phyloP scores from a whole-genome alignment of 176 grass and related monocot genomes.

The Secale cereale region DNA sequence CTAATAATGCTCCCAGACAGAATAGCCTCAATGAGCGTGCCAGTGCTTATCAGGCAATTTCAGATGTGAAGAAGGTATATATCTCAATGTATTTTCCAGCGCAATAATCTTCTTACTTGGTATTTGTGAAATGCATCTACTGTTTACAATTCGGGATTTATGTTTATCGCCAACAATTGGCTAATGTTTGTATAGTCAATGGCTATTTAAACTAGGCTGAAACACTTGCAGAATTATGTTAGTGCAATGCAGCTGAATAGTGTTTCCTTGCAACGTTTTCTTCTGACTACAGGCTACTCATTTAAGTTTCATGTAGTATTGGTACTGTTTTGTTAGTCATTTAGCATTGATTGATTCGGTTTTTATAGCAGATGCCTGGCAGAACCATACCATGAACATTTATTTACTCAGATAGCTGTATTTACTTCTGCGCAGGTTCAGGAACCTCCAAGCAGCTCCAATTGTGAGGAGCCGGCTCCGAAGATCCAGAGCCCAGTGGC shows the following conservation, averaged over 20 bases:
- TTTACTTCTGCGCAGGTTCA: constrained; percentile 18
- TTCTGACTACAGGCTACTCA: neutral
- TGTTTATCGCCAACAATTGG: neutral
- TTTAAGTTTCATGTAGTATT: constrained; percentile 12
- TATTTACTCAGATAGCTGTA: constrained; percentile 7
- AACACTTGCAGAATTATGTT: constrained; percentile 9
- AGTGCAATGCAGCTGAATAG: neutral
- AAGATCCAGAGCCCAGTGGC: neutral
- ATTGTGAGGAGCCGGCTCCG: neutral
- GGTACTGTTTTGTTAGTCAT: neutral
- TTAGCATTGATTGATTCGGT: neutral
- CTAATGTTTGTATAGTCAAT: constrained; percentile 21
- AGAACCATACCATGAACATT: neutral
- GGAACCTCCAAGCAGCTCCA: constrained; percentile 21
- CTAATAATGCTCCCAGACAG: constrained; percentile 10
- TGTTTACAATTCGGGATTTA: neutral
- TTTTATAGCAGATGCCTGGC: neutral
- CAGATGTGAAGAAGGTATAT: constrained; percentile 52
- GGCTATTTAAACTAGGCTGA: neutral
- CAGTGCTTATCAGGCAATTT: constrained; percentile 21
- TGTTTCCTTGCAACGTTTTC: neutral
- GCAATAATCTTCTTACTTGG: neutral
- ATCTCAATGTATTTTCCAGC: neutral
- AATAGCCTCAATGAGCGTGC: neutral
- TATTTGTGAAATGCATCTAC: neutral